Evolutionary conservation across 768 basidiomycete genomes (phyloP).

Genomic region (Xerocomus spinulosus): DNA sequence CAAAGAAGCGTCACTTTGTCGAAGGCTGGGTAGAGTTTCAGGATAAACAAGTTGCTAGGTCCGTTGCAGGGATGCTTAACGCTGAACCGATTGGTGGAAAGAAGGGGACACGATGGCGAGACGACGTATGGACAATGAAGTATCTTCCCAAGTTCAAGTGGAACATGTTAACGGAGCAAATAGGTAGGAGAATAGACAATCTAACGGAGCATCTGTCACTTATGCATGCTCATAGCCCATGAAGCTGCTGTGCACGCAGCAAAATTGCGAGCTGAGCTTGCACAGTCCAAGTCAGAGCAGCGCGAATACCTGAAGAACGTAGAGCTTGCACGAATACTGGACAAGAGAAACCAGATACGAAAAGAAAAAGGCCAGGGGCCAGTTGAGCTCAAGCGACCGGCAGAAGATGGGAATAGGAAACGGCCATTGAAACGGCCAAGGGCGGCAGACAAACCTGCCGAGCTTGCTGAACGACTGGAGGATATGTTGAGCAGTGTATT

Average conservation of each 20-base stretch:
- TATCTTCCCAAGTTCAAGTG: slow-evolving; percentile 97
- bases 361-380: slow-evolving; percentile 54
- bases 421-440: slow-evolving; percentile 17
- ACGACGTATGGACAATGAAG: slow-evolving; percentile 99
- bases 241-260: slow-evolving; percentile 87
- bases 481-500: slow-evolving; percentile 51
- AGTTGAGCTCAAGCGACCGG: slow-evolving; percentile 19
- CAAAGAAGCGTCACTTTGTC: slow-evolving; percentile 82
- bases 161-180: slow-evolving; percentile 98
- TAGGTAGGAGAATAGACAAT: slow-evolving; percentile 61
- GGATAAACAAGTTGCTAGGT: slow-evolving; percentile 86
- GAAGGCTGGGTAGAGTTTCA: slow-evolving; percentile 99
- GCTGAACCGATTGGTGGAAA: slow-evolving; percentile 94
- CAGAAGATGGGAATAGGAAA: slow-evolving; percentile 6
- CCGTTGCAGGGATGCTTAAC: slow-evolving; percentile 92
- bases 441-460: neutral
- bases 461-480: slow-evolving; percentile 30
- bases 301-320: slow-evolving; percentile 92
- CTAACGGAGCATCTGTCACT: slow-evolving; percentile 6
- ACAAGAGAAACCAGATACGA: slow-evolving; percentile 72
- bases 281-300: slow-evolving; percentile 85
- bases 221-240: slow-evolving; percentile 57
- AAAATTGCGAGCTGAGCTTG: slow-evolving; percentile 85
- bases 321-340: slow-evolving; percentile 81
- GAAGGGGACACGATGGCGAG: slow-evolving; percentile 85